Evolutionary conservation across 2,329 filamentous ascomycete genomes (phyloP).

Genomic region (Epichloe uncinata): DNA sequence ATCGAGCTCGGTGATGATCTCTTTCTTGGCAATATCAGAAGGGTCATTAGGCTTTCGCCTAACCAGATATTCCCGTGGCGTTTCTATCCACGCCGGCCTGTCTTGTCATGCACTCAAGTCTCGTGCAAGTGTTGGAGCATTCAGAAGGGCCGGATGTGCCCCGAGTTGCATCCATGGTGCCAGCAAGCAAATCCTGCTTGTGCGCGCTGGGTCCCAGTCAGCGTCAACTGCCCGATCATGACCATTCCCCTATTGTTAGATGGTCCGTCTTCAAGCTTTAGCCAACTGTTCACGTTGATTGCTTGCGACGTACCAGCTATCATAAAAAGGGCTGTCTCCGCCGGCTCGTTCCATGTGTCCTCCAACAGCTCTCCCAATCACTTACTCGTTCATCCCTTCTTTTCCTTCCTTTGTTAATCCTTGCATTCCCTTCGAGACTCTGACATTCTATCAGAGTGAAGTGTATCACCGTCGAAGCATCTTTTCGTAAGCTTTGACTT

Average conservation of each 20-base stretch:
- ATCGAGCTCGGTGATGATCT: background rate
- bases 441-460: background rate
- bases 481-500: background rate
- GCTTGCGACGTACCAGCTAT: background rate
- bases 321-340: background rate
- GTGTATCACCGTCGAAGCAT: background rate
- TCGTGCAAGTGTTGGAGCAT: constrained; percentile 5
- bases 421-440: background rate
- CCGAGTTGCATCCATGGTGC: background rate
- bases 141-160: constrained; percentile 1
- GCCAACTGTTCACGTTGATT: background rate
- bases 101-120: constrained; percentile 5
- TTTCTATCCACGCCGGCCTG: background rate
- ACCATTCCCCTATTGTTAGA: background rate
- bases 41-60: background rate
- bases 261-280: background rate
- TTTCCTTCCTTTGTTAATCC: background rate
- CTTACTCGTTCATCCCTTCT: background rate
- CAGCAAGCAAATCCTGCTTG: background rate
- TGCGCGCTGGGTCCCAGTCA: background rate
- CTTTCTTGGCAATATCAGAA: background rate
- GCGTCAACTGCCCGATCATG: background rate
- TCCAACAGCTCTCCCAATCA: background rate
- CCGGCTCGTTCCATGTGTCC: background rate
- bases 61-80: background rate